Percentiles rank a stretch among this genome's conserved stretches.
Conservation (phyloP, 2,329 filamentous ascomycete genomes). For the Fusarium siculi region DNA sequence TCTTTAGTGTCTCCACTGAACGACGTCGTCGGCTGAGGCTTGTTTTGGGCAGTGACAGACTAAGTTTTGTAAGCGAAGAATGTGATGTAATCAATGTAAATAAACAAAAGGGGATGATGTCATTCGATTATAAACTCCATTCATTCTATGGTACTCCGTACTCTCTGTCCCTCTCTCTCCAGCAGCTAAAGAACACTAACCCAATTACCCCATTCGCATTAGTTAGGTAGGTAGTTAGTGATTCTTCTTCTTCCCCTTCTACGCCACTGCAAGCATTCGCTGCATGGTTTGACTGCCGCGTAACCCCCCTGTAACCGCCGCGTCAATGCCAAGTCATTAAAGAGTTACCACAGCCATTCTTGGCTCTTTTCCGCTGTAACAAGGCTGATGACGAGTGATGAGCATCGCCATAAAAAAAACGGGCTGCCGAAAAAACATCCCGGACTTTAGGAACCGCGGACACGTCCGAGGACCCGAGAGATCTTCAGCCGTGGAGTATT, state of each 20-base stretch:
- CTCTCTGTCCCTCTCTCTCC: background rate
- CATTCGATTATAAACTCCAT: background rate
- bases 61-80: background rate
- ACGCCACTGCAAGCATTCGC: background rate
- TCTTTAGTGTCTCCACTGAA: conserved; percentile 6
- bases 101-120: conserved; percentile 9
- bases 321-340: conserved; percentile 15
- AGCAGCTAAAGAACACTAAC: no score
- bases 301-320: conserved; percentile 16
- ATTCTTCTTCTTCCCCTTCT: background rate
- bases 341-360: conserved; percentile 5
- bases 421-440: background rate
- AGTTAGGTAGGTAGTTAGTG: background rate
- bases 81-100: conserved; percentile 28
- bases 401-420: background rate
- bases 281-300: conserved; percentile 4
- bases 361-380: background rate
- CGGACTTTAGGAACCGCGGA: conserved; percentile 19
- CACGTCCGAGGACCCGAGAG: conserved; percentile 5
- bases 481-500: background rate
- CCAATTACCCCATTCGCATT: background rate
- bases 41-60: conserved; percentile 8
- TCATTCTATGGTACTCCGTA: background rate
- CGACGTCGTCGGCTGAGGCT: conserved; percentile 26
- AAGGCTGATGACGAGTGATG: conserved; percentile 7